Evolutionary conservation across 345 rosid genomes (phyloP).

Genomic region (Odontarrhena argentea): DNA sequence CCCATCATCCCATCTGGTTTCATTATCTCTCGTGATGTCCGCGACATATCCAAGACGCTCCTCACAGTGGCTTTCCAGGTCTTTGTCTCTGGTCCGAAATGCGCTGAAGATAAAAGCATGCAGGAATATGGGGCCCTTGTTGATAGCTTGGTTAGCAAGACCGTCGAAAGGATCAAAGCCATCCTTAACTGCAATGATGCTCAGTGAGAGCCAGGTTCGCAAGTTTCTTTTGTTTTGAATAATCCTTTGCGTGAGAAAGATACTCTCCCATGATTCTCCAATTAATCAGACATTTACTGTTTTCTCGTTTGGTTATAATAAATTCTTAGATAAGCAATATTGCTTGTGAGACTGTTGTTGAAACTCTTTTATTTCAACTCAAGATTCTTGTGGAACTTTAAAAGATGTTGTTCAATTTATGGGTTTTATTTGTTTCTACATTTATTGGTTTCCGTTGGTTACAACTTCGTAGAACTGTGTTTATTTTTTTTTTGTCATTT

Average conservation of each 20-base stretch:
- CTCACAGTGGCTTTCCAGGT: conserved; percentile 77
- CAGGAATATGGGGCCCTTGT: conserved; percentile 52
- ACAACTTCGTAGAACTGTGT: no score
- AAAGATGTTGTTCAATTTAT: no score
- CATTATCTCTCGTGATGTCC: conserved; percentile 56
- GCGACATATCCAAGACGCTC: conserved; percentile 22
- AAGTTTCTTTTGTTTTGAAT: conserved; percentile 3
- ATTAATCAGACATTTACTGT: conserved; percentile 4
- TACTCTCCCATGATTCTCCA: conserved; percentile 26
- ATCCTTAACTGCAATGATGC: conserved; percentile 47
- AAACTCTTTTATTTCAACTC: no score
- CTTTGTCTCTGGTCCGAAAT: conserved; percentile 43
- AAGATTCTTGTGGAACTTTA: no score
- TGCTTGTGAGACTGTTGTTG: no score
- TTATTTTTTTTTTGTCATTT: no score
- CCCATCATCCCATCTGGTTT: conserved; percentile 82
- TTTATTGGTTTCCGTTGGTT: no score
- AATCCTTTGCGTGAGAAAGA: conserved; percentile 24
- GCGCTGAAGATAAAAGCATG: conserved; percentile 36
- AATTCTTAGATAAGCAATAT: conserved; percentile 2
- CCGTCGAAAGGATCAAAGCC: conserved; percentile 56
- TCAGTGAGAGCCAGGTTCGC: conserved; percentile 18
- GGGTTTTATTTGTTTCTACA: no score
- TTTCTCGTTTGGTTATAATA: conserved; percentile 10
- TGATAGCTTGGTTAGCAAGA: conserved; percentile 61